Base-by-base conservation (phyloP, 2,329 filamentous ascomycete species). In the Blastomyces gilchristii region DNA sequence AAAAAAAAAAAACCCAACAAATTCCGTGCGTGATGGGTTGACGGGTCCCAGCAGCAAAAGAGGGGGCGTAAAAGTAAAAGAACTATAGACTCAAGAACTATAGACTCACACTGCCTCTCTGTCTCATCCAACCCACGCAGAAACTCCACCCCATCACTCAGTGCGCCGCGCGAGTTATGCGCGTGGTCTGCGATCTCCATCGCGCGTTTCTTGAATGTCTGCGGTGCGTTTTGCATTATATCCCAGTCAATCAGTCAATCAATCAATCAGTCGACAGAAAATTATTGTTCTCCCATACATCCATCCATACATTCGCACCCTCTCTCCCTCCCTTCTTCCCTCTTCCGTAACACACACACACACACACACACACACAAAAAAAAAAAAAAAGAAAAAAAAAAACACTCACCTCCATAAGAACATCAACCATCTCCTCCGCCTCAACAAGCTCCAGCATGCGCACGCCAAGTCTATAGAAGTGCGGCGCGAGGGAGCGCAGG, bases 391-490 rank as follows among this genome's bases (percentile, higher is more conserved):
- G 28, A 31, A 4, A 31, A 4, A 31, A 4, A 31, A 4, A 31
- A 37, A n/a, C 43, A 45, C 72, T 63, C 69, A 79, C 77, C 69
- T 78, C 81, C 63, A 84, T 82, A 68, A 93, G 74, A 25, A 94
- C 85, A 67, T 90, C 85, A 22, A 84, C 82, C 73, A 89, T 83
- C 63, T 91, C 89, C 63, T 97, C 86, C 74, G 96, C 92, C 63
- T 97, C 92, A 66, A 96, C 96, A 0, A 99, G 77, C 64, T 97
- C 92, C 65, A 97, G 80, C 76, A 97, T 91, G 60, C 90, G 84
- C 54, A 90, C 87, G 3, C 89, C 91, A 3, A 97, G 82, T 31
- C 85, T 87, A 77, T 96, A 97, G 70, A 96, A 96, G 75, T 96
- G 89, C 45, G 88, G 86, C 65, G 89, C 90, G 74, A 94, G 85